Evolutionary conservation across 1,139 yeast genomes (phyloP).

Genomic region (Keqinozyma sinolaborantium): DNA sequence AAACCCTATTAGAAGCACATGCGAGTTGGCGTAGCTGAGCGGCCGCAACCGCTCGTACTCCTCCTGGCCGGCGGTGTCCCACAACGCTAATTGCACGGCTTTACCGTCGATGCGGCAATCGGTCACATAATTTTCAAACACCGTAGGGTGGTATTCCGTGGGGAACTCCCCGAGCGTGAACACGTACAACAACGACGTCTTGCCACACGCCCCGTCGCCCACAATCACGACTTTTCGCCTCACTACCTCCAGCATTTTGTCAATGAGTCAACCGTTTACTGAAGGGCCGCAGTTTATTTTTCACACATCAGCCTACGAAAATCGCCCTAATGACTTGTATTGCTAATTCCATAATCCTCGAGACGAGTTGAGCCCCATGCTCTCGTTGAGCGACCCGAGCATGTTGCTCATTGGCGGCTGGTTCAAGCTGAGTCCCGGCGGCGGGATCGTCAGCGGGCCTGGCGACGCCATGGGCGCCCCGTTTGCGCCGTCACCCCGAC

Average conservation of each 20-base stretch:
- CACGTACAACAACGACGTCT: constrained; percentile 85
- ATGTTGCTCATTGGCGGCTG: neutral
- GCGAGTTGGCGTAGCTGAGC: constrained; percentile 75
- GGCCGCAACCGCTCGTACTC: constrained; percentile 82
- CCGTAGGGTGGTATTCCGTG: constrained; percentile 87
- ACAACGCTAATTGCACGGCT: constrained; percentile 80
- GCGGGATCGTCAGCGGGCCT: neutral
- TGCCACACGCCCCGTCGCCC: constrained; percentile 96
- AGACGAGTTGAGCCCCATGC: too few species aligned
- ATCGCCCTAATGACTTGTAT: too few species aligned
- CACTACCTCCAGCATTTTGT: constrained; percentile 19
- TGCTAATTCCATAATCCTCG: too few species aligned
- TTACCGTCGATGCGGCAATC: constrained; percentile 92
- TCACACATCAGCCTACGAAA: too few species aligned
- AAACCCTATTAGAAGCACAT: constrained; percentile 68
- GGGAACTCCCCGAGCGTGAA: constrained; percentile 88
- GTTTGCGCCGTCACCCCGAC: neutral
- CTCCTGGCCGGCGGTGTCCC: constrained; percentile 99
- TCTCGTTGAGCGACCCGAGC: too few species aligned
- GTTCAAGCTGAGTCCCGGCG: neutral
- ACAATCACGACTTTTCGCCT: constrained; percentile 84
- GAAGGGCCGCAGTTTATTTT: too few species aligned
- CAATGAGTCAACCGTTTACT: too few species aligned
- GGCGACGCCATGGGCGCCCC: neutral
- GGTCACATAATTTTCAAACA: constrained; percentile 90